These are phyloP conservation scores for Yamadazyma siamensis DNA, from an alignment of 1,139 yeast species.

Conservation along the genomic window DNA sequence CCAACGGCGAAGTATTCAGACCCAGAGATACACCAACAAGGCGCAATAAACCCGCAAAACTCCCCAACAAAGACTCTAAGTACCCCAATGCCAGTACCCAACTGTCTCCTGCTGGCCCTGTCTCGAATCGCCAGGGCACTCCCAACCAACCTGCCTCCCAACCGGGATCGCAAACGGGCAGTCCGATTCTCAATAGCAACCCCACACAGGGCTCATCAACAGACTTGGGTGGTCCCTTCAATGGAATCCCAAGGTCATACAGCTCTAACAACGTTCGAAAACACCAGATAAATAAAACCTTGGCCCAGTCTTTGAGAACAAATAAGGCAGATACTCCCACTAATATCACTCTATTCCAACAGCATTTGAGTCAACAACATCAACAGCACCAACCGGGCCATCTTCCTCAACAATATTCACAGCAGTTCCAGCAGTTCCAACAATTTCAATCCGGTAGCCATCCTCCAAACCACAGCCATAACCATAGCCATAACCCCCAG, in stretches of 20 bases:
- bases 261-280: conserved; percentile 22
- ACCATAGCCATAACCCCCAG: no score
- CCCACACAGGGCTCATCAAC: no score
- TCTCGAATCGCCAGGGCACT: no score
- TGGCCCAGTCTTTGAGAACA: conserved; percentile 28
- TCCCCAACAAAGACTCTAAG: conserved; percentile 1
- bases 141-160: neutral
- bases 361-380: conserved; percentile 14
- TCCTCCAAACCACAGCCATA: no score
- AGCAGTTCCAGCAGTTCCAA: conserved; percentile 15
- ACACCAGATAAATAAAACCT: conserved; percentile 16
- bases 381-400: conserved; percentile 17
- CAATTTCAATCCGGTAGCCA: conserved; percentile 8
- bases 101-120: no score
- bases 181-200: conserved; percentile 4
- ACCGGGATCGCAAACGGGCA: neutral
- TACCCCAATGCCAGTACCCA: no score
- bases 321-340: conserved; percentile 30
- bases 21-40: conserved; percentile 39
- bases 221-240: no score
- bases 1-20: conserved; percentile 54
- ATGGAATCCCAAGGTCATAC: conserved; percentile 16
- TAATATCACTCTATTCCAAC: conserved; percentile 21
- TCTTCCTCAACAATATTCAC: conserved; percentile 14
- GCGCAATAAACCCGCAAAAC: conserved; percentile 33